Percentiles rank a stretch among this genome's conserved stretches.
Conservation (phyloP, 768 basidiomycete genomes). For the Leucocoprinus sp. region DNA sequence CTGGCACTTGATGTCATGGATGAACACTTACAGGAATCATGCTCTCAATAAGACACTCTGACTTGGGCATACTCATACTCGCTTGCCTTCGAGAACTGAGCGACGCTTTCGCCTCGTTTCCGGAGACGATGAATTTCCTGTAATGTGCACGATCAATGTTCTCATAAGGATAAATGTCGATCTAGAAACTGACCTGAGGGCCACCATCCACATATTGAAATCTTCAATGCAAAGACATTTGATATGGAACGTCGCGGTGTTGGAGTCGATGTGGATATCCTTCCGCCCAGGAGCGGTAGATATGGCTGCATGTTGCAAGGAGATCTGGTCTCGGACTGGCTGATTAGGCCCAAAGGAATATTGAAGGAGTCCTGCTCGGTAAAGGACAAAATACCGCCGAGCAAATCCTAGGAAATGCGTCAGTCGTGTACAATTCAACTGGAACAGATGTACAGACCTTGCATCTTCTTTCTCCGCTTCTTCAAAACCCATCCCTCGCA, state of each 20-base stretch:
- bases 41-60: slow-evolving; percentile 50
- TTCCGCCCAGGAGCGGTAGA: slow-evolving; percentile 64
- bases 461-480: slow-evolving; percentile 84
- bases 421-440: neutral
- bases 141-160: too few relatives aligned
- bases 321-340: slow-evolving; percentile 63
- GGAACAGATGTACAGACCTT: slow-evolving; percentile 43
- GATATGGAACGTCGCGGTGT: slow-evolving; percentile 72
- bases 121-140: slow-evolving; percentile 59
- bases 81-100: slow-evolving; percentile 33
- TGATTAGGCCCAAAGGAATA: slow-evolving; percentile 71
- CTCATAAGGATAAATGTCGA: slow-evolving; percentile 12
- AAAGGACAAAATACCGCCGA: slow-evolving; percentile 70
- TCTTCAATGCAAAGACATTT: slow-evolving; percentile 67
- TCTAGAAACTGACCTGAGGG: slow-evolving; percentile 47
- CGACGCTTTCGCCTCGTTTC: slow-evolving; percentile 35
- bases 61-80: slow-evolving; percentile 39
- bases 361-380: slow-evolving; percentile 58
- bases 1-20: neutral
- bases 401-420: slow-evolving; percentile 55
- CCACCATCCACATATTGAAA: slow-evolving; percentile 66
- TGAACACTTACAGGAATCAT: slow-evolving; percentile 47
- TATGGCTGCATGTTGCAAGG: slow-evolving; percentile 64
- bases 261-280: slow-evolving; percentile 77
- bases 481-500: slow-evolving; percentile 78